Percentiles rank a stretch among this genome's conserved stretches.
These are phyloP conservation scores for Colletotrichum salicis DNA, from an alignment of 2,329 filamentous ascomycete species.

Conservation along the genomic window DNA sequence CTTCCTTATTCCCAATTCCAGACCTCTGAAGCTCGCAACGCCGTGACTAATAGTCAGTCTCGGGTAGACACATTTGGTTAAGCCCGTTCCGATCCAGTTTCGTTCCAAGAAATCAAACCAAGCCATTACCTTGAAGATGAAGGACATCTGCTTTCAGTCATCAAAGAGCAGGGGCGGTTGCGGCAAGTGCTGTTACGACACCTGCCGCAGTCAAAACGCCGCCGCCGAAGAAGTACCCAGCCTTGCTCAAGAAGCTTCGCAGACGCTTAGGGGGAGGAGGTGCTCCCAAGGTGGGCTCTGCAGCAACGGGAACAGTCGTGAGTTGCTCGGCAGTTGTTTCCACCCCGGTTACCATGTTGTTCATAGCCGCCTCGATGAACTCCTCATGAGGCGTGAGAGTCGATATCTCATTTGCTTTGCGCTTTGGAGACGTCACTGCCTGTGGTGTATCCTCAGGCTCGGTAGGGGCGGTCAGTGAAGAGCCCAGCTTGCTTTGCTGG, in stretches of 20 bases:
- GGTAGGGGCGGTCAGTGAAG: not conserved
- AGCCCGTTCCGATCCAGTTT: not conserved
- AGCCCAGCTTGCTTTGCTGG: constrained; percentile 34
- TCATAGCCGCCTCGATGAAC: constrained; percentile 6
- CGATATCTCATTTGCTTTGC: constrained; percentile 47
- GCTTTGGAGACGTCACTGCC: constrained; percentile 39
- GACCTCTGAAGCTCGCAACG: constrained; percentile 1
- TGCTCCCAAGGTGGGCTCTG: not conserved
- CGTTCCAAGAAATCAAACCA: not conserved
- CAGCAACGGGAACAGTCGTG: not conserved
- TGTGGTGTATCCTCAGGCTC: not conserved
- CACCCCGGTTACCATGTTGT: constrained; percentile 14
- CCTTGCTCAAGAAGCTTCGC: constrained; percentile 11
- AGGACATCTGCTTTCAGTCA: not conserved
- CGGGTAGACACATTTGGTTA: not conserved
- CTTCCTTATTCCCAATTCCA: not conserved
- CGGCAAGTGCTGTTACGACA: constrained; percentile 21
- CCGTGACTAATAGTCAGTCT: not conserved
- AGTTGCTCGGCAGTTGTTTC: not conserved
- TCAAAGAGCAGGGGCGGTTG: constrained; percentile 23
- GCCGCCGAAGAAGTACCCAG: constrained; percentile 19
- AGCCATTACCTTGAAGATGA: not conserved
- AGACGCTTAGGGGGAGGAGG: constrained; percentile 9
- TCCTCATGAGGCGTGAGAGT: constrained; percentile 36
- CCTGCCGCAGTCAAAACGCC: constrained; percentile 13